Conservation (phyloP, 192 early-diverging fungal genomes). For the Linnemannia schmuckeri region DNA sequence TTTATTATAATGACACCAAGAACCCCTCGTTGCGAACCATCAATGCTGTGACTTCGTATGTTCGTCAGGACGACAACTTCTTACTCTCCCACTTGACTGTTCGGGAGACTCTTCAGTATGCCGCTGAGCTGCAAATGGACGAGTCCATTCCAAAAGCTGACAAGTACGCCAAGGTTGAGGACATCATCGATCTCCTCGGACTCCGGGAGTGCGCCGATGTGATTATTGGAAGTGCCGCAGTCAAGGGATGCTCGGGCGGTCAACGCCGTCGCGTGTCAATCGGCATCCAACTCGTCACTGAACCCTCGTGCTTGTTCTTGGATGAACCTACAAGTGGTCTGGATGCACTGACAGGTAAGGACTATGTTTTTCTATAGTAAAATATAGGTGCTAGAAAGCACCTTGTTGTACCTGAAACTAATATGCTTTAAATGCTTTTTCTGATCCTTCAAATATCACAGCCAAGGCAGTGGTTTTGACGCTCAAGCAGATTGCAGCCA, state of each 20-base stretch:
- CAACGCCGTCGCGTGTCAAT: constrained; percentile 54
- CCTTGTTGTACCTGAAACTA: background rate
- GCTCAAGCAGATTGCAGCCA: constrained; percentile 45
- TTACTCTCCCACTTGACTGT: constrained; percentile 78
- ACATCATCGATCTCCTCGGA: constrained; percentile 51
- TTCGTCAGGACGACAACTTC: constrained; percentile 54
- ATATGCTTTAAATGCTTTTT: background rate
- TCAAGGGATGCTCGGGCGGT: constrained; percentile 48
- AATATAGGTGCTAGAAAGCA: background rate
- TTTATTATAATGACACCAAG: constrained; percentile 48
- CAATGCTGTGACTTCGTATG: constrained; percentile 48
- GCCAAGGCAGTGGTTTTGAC: constrained; percentile 52
- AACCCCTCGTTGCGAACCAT: constrained; percentile 41
- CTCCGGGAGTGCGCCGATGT: constrained; percentile 53
- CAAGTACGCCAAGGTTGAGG: constrained; percentile 45
- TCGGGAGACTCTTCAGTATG: constrained; percentile 81
- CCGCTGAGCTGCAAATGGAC: constrained; percentile 77
- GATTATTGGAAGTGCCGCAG: constrained; percentile 40
- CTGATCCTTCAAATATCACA: background rate
- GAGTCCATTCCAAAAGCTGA: constrained; percentile 19
- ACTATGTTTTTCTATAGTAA: background rate
- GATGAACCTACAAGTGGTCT: constrained; percentile 52
- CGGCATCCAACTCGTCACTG: constrained; percentile 48
- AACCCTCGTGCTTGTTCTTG: constrained; percentile 53
- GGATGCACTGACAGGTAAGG: constrained; percentile 49